Conservation (phyloP, 75 land plant genomes). For the Isoetes taiwanensis region DNA sequence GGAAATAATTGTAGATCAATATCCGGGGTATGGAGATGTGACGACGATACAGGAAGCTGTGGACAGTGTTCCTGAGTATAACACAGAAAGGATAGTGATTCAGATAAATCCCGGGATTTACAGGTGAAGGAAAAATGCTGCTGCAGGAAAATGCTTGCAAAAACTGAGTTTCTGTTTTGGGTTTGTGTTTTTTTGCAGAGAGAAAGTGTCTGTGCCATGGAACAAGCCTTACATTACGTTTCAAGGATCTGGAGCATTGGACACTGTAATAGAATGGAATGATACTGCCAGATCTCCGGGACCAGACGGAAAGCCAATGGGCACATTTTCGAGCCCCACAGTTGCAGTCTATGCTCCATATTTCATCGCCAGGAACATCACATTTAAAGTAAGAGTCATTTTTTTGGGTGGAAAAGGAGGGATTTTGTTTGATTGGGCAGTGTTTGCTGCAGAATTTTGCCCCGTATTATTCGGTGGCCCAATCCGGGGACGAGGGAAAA, state of each 20-base stretch:
- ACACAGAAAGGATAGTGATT: conserved; percentile 36
- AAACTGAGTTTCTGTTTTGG: too few species aligned
- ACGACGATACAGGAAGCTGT: conserved; percentile 60
- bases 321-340: conserved; percentile 44
- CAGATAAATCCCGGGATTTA: conserved; percentile 48
- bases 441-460: too few species aligned
- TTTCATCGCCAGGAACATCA: conserved; percentile 52
- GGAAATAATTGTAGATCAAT: too few species aligned
- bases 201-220: conserved; percentile 50
- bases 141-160: too few species aligned
- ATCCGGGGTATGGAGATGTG: conserved; percentile 49
- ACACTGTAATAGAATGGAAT: conserved; percentile 30
- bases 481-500: neutral
- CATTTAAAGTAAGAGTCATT: conserved; percentile 43
- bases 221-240: conserved; percentile 51
- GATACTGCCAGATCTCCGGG: conserved; percentile 28
- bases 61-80: conserved; percentile 42
- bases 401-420: too few species aligned
- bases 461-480: neutral
- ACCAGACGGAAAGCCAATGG: conserved; percentile 24
- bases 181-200: conserved; percentile 23
- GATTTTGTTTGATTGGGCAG: too few species aligned
- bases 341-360: conserved; percentile 42
- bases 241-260: conserved; percentile 65
- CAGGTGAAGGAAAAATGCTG: too few species aligned